Percentiles rank a stretch among this genome's conserved stretches.
Conservation (phyloP, 495 filamentous ascomycete genomes). For the Talaromyces proteolyticus region DNA sequence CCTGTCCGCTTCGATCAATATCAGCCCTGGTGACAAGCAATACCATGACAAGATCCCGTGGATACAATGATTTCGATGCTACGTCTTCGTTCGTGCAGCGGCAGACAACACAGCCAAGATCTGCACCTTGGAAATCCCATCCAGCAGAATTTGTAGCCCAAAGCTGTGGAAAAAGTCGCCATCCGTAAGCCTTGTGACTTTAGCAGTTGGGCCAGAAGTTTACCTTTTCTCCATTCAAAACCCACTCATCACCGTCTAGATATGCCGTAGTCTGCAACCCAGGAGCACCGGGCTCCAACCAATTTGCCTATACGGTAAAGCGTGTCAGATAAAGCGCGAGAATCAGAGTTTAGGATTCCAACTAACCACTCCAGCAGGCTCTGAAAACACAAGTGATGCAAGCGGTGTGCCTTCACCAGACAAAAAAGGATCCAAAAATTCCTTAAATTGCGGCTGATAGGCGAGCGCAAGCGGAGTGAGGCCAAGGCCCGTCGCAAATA, state of each 20-base stretch:
- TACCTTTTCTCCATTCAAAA: constrained; percentile 52
- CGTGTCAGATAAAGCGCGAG: neutral
- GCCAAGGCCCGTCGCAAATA: constrained; percentile 46
- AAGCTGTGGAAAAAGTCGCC: constrained; percentile 17
- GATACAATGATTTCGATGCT: constrained; percentile 15
- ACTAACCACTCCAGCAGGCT: constrained; percentile 34
- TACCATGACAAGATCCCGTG: constrained; percentile 35
- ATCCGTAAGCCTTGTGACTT: neutral
- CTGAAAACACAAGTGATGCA: constrained; percentile 44
- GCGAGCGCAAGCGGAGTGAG: constrained; percentile 40
- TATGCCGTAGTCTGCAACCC: constrained; percentile 43
- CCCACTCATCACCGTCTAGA: constrained; percentile 45
- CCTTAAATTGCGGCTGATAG: constrained; percentile 17
- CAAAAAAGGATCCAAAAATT: constrained; percentile 45
- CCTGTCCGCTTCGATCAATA: constrained; percentile 29
- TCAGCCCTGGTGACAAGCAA: constrained; percentile 40
- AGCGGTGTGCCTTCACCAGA: constrained; percentile 36
- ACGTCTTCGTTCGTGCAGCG: constrained; percentile 21
- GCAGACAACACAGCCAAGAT: constrained; percentile 48
- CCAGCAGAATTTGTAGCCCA: constrained; percentile 51
- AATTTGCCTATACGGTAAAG: constrained; percentile 29
- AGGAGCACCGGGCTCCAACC: constrained; percentile 38
- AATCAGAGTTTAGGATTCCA: neutral
- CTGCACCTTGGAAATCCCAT: constrained; percentile 47
- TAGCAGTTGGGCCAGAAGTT: neutral